These are phyloP conservation scores for Ophiosphaerella herpotricha DNA, from an alignment of 2,329 filamentous ascomycete genomes.

Conservation along the genomic window DNA sequence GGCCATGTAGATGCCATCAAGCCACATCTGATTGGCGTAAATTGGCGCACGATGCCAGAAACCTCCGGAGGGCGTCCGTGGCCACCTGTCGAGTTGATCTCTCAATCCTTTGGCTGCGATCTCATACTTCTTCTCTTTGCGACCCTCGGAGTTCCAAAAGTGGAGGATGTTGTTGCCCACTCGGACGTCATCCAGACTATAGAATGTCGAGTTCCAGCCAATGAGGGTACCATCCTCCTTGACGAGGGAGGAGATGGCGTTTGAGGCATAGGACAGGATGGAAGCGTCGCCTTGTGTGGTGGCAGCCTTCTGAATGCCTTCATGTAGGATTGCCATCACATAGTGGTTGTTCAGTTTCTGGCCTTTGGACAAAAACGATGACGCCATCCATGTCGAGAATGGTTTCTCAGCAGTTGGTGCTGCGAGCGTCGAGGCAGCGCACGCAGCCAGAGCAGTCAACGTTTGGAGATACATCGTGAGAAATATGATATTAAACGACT, in stretches of 20 bases:
- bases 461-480: conserved; percentile 32
- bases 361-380: conserved; percentile 53
- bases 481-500: neutral
- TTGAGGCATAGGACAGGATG: conserved; percentile 52
- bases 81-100: conserved; percentile 54
- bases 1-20: conserved; percentile 57
- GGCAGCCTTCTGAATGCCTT: conserved; percentile 54
- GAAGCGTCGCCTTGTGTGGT: conserved; percentile 50
- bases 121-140: conserved; percentile 54
- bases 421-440: conserved; percentile 26
- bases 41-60: conserved; percentile 59
- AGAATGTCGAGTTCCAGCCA: conserved; percentile 53
- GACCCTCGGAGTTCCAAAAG: conserved; percentile 51
- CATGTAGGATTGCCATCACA: conserved; percentile 53
- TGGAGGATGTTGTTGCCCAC: conserved; percentile 59
- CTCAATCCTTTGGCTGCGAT: conserved; percentile 54
- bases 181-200: conserved; percentile 57
- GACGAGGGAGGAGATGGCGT: conserved; percentile 55
- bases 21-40: conserved; percentile 62
- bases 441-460: conserved; percentile 25
- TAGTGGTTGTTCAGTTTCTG: conserved; percentile 51
- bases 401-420: conserved; percentile 26
- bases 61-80: conserved; percentile 56
- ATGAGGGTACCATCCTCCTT: conserved; percentile 54
- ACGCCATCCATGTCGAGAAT: conserved; percentile 51